Evolutionary conservation across 257 asterid species (phyloP), one percentile per base, ranked within the genome.

Genomic region (Cynanchum wilfordii): DNA sequence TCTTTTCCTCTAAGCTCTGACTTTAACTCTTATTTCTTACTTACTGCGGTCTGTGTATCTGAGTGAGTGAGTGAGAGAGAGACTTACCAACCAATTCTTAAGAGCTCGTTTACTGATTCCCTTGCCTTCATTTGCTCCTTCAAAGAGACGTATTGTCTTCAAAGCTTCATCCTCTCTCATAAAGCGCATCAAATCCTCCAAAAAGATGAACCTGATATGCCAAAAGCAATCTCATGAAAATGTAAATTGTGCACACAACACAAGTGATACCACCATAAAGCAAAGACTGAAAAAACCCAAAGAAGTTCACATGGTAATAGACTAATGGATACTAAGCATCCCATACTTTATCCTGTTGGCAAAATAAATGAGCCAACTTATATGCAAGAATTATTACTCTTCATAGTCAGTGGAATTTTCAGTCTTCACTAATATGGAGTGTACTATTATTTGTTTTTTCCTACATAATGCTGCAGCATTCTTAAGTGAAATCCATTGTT

Each of bases 11-110:
- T 63, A 19, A 19, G 27, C 49, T 33, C 47, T 30, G 7, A 16
- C 44, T 30, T 30, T 30, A 62, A 59, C 12, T 25, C 45, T 16
- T 15, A 13, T 62, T 62, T 25, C 52, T 47, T 11, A 60, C 40
- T 58, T 60, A 29, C 0, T 60, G 44, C 15, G 51, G 24, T 29
- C 45, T 22, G 10, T 11, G 20, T 52, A 47, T 24, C n/a, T 7
- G 40, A 44, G 42, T 33, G 36, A 20, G 19, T 7, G 40, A 44
- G 42, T 33, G 36, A 20, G 19, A 76, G 19, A 72, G 11, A 45
- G 38, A 70, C 85, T 25, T 68, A 91, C 98, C 97, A 94, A 87
- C 97, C 97, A 94, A 84, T 88, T 88, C 72, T 94, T 91, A 51
- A 94, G 94, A 40, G 88, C 77, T 19, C 88, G 88, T 73, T 87